phyloP scores from a whole-genome alignment of 176 grass and related monocot genomes.

The Areca catechu region DNA sequence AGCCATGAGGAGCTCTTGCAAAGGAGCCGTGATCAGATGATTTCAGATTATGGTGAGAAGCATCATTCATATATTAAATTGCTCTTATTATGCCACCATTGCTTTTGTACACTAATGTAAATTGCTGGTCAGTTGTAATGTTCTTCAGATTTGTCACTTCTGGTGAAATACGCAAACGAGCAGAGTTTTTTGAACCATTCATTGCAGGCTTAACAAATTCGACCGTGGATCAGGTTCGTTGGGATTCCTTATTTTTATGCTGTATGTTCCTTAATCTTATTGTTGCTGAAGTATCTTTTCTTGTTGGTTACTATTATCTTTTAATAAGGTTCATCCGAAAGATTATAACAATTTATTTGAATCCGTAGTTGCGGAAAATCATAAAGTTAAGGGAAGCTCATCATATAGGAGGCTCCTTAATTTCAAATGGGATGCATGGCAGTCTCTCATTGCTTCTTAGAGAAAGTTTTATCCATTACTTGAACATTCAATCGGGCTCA shows the following conservation, averaged over 20 bases:
- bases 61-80: constrained; percentile 9
- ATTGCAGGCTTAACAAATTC: constrained; percentile 62
- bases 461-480: no score
- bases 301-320: no score
- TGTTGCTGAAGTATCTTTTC: no score
- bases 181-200: constrained; percentile 91
- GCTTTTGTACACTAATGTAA: constrained; percentile 11
- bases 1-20: constrained; percentile 79
- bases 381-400: no score
- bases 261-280: no score
- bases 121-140: constrained; percentile 65
- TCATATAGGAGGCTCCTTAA: no score
- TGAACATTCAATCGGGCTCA: no score
- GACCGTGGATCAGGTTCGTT: constrained; percentile 57
- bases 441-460: no score
- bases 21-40: constrained; percentile 48
- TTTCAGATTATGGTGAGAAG: constrained; percentile 87
- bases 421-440: no score
- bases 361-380: no score
- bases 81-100: constrained; percentile 11
- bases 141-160: constrained; percentile 97
- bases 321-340: no score
- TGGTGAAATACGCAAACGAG: constrained; percentile 73
- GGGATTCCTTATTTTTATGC: background rate
- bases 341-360: no score